Evolutionary conservation across 305 asterid genomes (phyloP).

Genomic region (Coffea humblotiana): DNA sequence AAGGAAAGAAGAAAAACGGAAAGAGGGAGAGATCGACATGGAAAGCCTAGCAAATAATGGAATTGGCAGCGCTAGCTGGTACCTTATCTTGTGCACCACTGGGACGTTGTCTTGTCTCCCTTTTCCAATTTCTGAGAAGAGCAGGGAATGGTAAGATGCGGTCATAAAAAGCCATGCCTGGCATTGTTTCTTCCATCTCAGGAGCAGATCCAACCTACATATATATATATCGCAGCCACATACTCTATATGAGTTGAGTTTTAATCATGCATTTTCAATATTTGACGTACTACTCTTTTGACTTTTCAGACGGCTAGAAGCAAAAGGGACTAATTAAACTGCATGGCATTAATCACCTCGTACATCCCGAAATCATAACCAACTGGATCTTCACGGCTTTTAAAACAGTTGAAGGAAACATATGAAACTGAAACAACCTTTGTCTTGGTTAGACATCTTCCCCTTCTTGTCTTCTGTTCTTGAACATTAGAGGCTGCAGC

Average conservation of each 20-base stretch:
- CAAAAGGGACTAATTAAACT: not conserved
- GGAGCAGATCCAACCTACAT: not conserved
- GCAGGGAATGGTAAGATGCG: not conserved
- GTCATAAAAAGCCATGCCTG: not conserved
- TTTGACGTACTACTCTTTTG: not conserved
- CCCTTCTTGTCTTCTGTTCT: not conserved
- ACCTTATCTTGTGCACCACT: not conserved
- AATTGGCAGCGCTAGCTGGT: not conserved
- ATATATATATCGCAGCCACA: not conserved
- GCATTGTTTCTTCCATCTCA: not conserved
- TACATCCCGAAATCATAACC: not conserved
- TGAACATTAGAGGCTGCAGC: not conserved
- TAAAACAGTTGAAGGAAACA: not conserved
- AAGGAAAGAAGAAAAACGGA: not conserved
- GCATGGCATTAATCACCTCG: not conserved
- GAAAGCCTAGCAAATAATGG: not conserved
- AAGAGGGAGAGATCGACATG: not conserved
- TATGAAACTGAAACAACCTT: not conserved
- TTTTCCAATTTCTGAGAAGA: not conserved
- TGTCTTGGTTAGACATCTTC: not conserved
- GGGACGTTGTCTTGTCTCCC: not conserved
- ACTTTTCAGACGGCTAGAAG: not conserved
- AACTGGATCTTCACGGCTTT: not conserved
- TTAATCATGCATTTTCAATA: not conserved
- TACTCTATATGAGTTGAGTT: no score